Evolutionary conservation across 106 monocot species (phyloP), one percentile per base, ranked within the genome.

Genomic region (Dioscorea dumetorum): DNA sequence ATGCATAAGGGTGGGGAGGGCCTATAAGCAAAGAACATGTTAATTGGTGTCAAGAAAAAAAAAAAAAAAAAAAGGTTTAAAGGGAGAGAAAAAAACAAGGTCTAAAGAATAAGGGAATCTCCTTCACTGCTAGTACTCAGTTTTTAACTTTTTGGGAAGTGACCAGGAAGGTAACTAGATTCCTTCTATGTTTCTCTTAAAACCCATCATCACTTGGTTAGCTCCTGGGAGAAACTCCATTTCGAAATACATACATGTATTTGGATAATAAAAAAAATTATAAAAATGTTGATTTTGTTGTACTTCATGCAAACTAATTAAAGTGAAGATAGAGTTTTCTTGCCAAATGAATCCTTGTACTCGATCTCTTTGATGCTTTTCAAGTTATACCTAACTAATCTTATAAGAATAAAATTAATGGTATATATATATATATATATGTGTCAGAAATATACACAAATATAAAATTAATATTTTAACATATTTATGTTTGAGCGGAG

Each of bases 121-220:
- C 61, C 79, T 63, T 56, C 28, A 21, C 76, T 76, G 71, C 79
- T 84, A 63, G 78, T 77, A 61, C 70, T 62, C 59, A 58, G 76
- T n/a, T 15, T 41, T 64, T 28, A 28, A 32, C 78, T 79, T 93
- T 79, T 64, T 63, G 72, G 88, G 88, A 93, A 93, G 89, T 89
- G 89, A 77, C 77, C 28, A 72, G 89, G 93, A 93, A 93, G 93
- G 86, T 84, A 86, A 86, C 79, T 58, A 86, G 88, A 93, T 93
- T 93, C 85, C 82, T 67, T 75, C 58, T 11, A 22, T n/a, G 28
- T 28, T 12, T 33, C 33, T 58, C 57, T 48, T 28, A 16, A 11
- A 64, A 66, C 16, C 28, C 28, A 28, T 28, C 28, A 28, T 28
- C 28, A 28, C 28, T n/a, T n/a, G n/a, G n/a, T n/a, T n/a, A n/a